phyloP scores from a whole-genome alignment of 176 grass and related monocot species.

The Eremochloa ophiuroides region DNA sequence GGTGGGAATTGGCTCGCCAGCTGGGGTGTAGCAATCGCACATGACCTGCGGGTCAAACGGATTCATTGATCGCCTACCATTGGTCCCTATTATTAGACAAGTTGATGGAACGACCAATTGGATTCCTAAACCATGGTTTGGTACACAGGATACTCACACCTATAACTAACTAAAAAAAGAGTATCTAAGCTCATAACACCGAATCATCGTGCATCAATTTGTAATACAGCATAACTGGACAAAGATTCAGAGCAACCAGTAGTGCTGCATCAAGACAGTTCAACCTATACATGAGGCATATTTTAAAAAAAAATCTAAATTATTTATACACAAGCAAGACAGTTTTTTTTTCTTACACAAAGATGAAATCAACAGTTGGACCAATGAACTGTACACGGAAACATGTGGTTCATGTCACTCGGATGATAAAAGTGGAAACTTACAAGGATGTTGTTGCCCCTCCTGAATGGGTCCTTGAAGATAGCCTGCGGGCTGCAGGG shows the following conservation, averaged over 20 bases:
- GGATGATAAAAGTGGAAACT: slow-evolving; percentile 21
- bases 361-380: background rate
- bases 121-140: slow-evolving; percentile 24
- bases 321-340: background rate
- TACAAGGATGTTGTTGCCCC: slow-evolving; percentile 98
- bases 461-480: slow-evolving; percentile 99
- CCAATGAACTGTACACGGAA: background rate
- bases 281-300: background rate
- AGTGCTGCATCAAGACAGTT: background rate
- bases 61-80: slow-evolving; percentile 18
- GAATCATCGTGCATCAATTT: background rate
- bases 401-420: background rate
- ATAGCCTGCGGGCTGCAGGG: slow-evolving; percentile 88
- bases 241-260: background rate
- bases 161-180: background rate
- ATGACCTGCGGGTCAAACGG: slow-evolving; percentile 62
- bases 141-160: background rate
- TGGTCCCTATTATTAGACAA: background rate
- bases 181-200: background rate
- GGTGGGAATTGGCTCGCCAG: slow-evolving; percentile 84
- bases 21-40: slow-evolving; percentile 98
- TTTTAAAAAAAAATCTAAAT: background rate
- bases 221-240: background rate
- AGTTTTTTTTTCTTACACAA: background rate
- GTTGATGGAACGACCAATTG: background rate